Percentiles rank a stretch among this genome's conserved stretches.
Evolutionary conservation across 2,329 filamentous ascomycete species (phyloP).

Genomic region (Incumbomyces lentus): DNA sequence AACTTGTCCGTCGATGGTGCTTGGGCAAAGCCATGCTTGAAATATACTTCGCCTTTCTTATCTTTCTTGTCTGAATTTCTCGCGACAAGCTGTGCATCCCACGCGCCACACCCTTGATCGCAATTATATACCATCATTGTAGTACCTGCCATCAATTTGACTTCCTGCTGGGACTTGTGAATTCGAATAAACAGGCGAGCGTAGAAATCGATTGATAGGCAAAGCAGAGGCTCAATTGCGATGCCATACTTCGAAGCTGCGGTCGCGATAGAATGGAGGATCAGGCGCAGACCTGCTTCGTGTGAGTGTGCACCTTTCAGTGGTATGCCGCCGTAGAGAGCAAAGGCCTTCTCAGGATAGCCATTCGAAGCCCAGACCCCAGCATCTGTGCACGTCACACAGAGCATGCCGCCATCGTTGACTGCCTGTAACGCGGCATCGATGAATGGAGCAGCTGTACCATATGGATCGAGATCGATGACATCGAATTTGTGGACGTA

Average conservation of each 20-base stretch:
- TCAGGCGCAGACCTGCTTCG: slow-evolving; percentile 77
- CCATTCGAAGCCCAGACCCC: slow-evolving; percentile 89
- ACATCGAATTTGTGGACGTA: slow-evolving; percentile 64
- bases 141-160: slow-evolving; percentile 83
- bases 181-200: slow-evolving; percentile 79
- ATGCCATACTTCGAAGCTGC: slow-evolving; percentile 78
- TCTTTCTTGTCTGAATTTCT: slow-evolving; percentile 56
- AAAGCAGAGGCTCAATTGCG: slow-evolving; percentile 80
- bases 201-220: slow-evolving; percentile 93
- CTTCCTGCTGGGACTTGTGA: slow-evolving; percentile 65
- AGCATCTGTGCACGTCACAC: slow-evolving; percentile 93
- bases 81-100: slow-evolving; percentile 70
- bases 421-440: slow-evolving; percentile 83
- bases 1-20: slow-evolving; percentile 55
- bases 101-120: slow-evolving; percentile 82
- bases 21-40: slow-evolving; percentile 66
- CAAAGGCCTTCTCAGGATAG: slow-evolving; percentile 87
- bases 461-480: slow-evolving; percentile 93
- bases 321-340: slow-evolving; percentile 84
- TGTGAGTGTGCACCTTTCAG: slow-evolving; percentile 78
- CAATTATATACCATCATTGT: slow-evolving; percentile 91
- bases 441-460: slow-evolving; percentile 83
- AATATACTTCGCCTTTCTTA: slow-evolving; percentile 62
- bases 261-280: slow-evolving; percentile 70
- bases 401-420: slow-evolving; percentile 78